phyloP scores from a whole-genome alignment of 257 asterid species.

The Capsicum baccatum region DNA sequence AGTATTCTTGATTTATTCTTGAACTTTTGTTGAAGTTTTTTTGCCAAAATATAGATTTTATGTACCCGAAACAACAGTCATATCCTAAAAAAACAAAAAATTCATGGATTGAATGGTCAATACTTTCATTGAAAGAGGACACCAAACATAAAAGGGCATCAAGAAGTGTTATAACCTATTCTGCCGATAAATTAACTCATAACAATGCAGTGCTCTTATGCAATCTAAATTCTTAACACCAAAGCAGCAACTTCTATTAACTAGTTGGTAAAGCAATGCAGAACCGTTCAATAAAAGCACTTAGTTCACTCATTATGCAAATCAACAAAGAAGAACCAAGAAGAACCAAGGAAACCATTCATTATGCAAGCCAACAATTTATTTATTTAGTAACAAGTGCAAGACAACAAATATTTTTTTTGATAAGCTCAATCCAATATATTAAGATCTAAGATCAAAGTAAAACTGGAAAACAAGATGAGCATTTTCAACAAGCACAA shows the following conservation, averaged over 20 bases:
- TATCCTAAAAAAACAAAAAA: background rate
- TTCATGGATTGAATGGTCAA: background rate
- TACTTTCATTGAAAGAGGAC: background rate
- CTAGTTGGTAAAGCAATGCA: no score
- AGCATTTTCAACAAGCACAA: conserved; percentile 3
- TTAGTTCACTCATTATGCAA: no score
- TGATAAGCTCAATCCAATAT: no score
- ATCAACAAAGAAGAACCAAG: no score
- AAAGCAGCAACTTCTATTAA: background rate
- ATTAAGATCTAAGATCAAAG: background rate
- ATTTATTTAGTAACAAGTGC: no score
- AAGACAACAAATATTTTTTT: no score
- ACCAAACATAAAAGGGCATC: background rate
- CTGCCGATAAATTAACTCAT: background rate
- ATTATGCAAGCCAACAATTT: no score
- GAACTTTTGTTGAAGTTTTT: no score
- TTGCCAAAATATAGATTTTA: no score
- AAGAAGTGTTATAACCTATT: conserved; percentile 6
- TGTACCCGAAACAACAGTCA: background rate
- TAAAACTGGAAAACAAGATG: background rate
- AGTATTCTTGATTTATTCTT: no score
- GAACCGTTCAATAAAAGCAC: no score
- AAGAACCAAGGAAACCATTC: background rate
- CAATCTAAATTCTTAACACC: background rate
- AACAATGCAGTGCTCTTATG: background rate